Percentiles rank a stretch among this genome's conserved stretches.
phyloP scores from a whole-genome alignment of 139 green algal genomes.

The Tetratostichococcus sp. region DNA sequence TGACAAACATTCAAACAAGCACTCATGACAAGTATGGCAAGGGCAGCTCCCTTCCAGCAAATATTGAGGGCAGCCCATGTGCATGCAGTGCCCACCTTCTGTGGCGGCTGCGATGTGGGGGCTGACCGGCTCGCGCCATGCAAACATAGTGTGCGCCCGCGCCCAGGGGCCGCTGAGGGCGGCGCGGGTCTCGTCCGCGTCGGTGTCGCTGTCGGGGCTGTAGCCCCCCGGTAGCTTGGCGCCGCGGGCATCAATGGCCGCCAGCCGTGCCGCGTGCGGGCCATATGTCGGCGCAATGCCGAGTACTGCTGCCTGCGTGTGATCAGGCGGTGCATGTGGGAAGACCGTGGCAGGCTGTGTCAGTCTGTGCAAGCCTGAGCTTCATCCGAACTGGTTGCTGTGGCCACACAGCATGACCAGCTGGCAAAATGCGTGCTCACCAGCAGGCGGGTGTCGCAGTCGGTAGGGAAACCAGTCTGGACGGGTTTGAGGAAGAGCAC shows the following conservation, averaged over 20 bases:
- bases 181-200: neutral
- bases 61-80: too few species aligned
- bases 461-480: conserved; percentile 89
- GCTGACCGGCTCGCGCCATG: conserved; percentile 66
- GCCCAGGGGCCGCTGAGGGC: neutral
- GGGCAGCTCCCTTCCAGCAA: too few species aligned
- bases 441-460: conserved; percentile 75
- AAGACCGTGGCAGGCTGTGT: too few species aligned
- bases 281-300: conserved; percentile 11
- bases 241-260: neutral
- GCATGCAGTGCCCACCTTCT: conserved; percentile 42
- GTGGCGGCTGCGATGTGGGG: conserved; percentile 69
- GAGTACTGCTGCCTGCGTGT: conserved; percentile 13
- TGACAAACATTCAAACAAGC: too few species aligned
- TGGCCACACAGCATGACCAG: too few species aligned
- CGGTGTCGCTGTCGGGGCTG: neutral
- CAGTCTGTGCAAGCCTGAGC: too few species aligned
- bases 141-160: conserved; percentile 44
- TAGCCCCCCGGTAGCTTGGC: neutral
- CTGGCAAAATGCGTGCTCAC: conserved; percentile 25
- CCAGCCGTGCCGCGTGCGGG: neutral
- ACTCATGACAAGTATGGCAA: too few species aligned
- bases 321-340: too few species aligned
- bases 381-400: too few species aligned
- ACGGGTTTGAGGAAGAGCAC: conserved; percentile 92